These are phyloP conservation scores for Aspergillus sp. DNA, from an alignment of 2,329 filamentous ascomycete species.

Conservation along the genomic window DNA sequence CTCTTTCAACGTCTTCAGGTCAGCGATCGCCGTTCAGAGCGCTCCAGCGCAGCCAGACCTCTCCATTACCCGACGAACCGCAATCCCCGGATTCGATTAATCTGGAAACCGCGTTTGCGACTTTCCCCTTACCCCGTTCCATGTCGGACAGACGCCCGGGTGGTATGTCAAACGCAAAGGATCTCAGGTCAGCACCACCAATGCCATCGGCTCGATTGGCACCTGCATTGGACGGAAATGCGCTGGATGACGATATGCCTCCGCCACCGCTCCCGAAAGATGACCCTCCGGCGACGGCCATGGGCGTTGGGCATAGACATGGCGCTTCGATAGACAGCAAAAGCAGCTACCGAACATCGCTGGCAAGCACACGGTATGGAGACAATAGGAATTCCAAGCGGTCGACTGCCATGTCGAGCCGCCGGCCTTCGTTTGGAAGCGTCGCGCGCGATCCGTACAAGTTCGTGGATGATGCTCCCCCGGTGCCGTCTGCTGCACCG, in stretches of 20 bases:
- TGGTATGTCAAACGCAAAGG: constrained; percentile 25
- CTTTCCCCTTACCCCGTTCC: constrained; percentile 51
- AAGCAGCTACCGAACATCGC: constrained; percentile 45
- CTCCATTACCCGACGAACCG: constrained; percentile 42
- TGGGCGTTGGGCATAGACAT: constrained; percentile 20
- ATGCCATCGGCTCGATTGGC: constrained; percentile 21
- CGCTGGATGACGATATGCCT: constrained; percentile 9
- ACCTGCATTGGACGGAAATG: constrained; percentile 7
- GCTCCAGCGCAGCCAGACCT: constrained; percentile 41
- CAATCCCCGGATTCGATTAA: constrained; percentile 51
- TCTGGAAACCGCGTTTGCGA: constrained; percentile 57
- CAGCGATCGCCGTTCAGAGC: constrained; percentile 44
- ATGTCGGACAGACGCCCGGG: constrained; percentile 26
- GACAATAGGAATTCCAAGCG: constrained; percentile 27
- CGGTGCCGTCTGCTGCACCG: constrained; percentile 33
- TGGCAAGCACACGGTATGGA: constrained; percentile 43
- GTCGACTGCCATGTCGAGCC: constrained; percentile 34
- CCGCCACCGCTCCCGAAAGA: constrained; percentile 18
- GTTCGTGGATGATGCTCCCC: constrained; percentile 37
- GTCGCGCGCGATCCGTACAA: constrained; percentile 31
- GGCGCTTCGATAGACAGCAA: constrained; percentile 37
- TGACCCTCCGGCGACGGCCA: neutral
- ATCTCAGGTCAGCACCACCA: constrained; percentile 24
- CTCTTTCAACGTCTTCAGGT: constrained; percentile 57
- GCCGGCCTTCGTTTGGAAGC: constrained; percentile 38